phyloP scores from a whole-genome alignment of 345 rosid genomes.

The Sonneratia alba region DNA sequence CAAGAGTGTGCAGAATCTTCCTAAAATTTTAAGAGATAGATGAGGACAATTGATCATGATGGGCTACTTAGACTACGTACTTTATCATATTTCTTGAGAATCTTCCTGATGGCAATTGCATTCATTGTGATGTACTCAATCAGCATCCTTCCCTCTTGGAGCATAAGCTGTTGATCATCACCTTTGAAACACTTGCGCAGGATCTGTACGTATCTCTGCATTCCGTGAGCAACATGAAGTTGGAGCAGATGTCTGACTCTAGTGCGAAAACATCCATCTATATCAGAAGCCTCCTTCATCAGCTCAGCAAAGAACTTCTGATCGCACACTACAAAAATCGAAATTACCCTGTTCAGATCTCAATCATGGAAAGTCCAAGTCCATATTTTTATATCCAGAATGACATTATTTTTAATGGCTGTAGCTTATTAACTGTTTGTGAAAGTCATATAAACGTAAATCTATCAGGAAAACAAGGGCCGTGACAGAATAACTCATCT shows the following conservation, averaged over 20 bases:
- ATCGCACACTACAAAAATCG: slow-evolving; percentile 56
- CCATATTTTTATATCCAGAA: neutral
- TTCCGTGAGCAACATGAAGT: slow-evolving; percentile 64
- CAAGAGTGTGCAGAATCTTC: slow-evolving; percentile 8
- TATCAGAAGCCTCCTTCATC: slow-evolving; percentile 74
- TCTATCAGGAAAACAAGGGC: too few species aligned
- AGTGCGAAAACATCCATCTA: slow-evolving; percentile 71
- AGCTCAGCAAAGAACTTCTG: slow-evolving; percentile 71
- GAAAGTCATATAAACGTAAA: too few species aligned
- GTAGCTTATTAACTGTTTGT: neutral
- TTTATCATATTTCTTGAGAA: slow-evolving; percentile 92
- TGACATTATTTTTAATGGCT: neutral
- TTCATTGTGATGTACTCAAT: slow-evolving; percentile 78
- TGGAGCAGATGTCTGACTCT: slow-evolving; percentile 74
- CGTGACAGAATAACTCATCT: too few species aligned
- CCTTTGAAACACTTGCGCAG: slow-evolving; percentile 54
- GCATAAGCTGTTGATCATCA: slow-evolving; percentile 43
- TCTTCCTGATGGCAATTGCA: slow-evolving; percentile 76
- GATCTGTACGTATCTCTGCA: slow-evolving; percentile 47
- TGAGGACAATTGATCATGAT: neutral
- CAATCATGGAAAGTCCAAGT: neutral
- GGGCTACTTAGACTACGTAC: slow-evolving; percentile 22
- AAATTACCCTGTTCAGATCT: neutral
- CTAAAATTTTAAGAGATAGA: neutral
- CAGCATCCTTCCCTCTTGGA: slow-evolving; percentile 66